Percentiles rank a stretch among this genome's conserved stretches.
These are phyloP conservation scores for Venturia nashicola DNA, from an alignment of 2,329 filamentous ascomycete genomes.

Conservation along the genomic window DNA sequence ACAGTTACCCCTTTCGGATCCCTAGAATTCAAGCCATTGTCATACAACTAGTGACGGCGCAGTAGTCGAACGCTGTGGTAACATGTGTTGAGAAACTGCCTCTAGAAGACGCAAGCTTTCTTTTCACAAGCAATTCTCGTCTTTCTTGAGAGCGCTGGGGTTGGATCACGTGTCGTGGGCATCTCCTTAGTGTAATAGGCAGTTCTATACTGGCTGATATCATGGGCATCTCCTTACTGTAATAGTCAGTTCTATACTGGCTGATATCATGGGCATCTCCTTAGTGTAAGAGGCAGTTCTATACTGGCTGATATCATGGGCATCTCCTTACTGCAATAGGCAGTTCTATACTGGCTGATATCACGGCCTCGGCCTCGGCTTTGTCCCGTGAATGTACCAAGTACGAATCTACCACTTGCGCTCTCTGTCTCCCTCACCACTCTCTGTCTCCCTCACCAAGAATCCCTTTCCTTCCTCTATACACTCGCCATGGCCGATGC, in stretches of 20 bases:
- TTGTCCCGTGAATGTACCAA: not conserved
- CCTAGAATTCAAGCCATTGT: no score
- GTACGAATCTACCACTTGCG: not conserved
- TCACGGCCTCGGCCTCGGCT: not conserved
- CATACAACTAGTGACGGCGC: not conserved
- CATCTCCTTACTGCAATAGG: not conserved
- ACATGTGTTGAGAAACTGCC: no score
- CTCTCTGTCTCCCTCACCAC: not conserved
- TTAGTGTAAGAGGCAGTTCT: not conserved
- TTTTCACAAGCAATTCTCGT: not conserved
- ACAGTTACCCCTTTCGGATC: not conserved
- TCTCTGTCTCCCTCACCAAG: not conserved
- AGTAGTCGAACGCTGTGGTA: not conserved
- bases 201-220: not conserved
- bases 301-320: not conserved
- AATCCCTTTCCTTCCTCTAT: not conserved
- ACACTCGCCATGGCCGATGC: slow-evolving; percentile 46
- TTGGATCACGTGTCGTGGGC: not conserved
- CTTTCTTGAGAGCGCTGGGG: not conserved
- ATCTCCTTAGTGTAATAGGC: not conserved
- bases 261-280: not conserved
- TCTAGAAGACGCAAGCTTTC: no score
- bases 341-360: not conserved
- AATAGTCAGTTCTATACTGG: not conserved
- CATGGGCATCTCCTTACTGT: not conserved